These are phyloP conservation scores for Fusarium sp. DNA, from an alignment of 2,329 filamentous ascomycete genomes.

Conservation along the genomic window DNA sequence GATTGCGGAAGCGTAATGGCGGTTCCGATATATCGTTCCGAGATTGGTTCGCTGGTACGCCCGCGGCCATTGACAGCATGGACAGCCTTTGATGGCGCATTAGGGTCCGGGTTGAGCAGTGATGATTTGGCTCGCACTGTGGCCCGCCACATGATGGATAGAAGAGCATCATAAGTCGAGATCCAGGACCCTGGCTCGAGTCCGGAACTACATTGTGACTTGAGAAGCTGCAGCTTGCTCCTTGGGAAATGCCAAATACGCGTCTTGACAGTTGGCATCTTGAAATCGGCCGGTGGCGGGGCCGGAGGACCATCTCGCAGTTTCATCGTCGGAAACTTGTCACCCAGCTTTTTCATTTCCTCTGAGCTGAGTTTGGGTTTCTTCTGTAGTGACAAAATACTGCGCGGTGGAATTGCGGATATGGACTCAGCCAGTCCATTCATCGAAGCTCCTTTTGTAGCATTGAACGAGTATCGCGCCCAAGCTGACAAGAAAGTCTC, in stretches of 20 bases:
- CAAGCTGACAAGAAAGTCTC: slow-evolving; percentile 26
- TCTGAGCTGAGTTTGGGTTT: neutral
- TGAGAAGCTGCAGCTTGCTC: slow-evolving; percentile 15
- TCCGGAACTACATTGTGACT: neutral
- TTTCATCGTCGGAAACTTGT: slow-evolving; percentile 11
- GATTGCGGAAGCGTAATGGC: slow-evolving; percentile 17
- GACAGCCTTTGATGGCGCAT: slow-evolving; percentile 15
- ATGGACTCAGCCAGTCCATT: neutral
- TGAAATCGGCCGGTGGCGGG: slow-evolving; percentile 22
- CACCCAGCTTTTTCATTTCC: slow-evolving; percentile 2
- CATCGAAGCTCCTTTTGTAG: neutral
- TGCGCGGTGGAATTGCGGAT: neutral
- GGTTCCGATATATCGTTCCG: slow-evolving; percentile 23
- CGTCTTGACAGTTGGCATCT: slow-evolving; percentile 21
- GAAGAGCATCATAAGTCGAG: slow-evolving; percentile 30
- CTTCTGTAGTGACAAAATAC: neutral
- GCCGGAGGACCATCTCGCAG: slow-evolving; percentile 18
- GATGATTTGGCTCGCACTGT: slow-evolving; percentile 17
- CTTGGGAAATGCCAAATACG: slow-evolving; percentile 33
- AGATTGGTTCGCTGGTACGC: slow-evolving; percentile 3
- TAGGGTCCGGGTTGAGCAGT: slow-evolving; percentile 14
- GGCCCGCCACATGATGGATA: slow-evolving; percentile 28
- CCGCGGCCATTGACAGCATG: slow-evolving; percentile 31
- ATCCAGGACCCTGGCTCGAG: slow-evolving; percentile 15
- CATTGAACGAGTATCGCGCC: slow-evolving; percentile 12